Conservation (phyloP, 2,329 filamentous ascomycete species). For the Penicillium sp. region DNA sequence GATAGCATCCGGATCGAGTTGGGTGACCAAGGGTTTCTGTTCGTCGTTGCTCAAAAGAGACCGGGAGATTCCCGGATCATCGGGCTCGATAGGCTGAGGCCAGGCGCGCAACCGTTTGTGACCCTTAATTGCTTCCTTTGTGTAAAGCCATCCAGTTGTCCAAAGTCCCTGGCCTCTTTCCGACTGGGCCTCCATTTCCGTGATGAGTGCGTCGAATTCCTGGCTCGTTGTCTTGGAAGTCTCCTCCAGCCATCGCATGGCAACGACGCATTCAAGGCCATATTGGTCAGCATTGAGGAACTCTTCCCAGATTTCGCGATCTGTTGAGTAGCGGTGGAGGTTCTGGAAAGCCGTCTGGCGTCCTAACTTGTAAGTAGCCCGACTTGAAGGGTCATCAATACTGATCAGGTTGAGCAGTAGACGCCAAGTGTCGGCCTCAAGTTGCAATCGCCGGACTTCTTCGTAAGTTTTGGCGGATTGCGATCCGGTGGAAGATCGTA, state of each 20-base stretch:
- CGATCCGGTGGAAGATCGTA: conserved; percentile 22
- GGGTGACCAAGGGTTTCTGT: conserved; percentile 68
- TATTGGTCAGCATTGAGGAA: conserved; percentile 70
- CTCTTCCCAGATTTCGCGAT: conserved; percentile 63
- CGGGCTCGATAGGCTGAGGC: conserved; percentile 62
- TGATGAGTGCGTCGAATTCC: conserved; percentile 70
- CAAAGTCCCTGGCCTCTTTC: conserved; percentile 73
- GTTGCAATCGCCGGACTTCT: conserved; percentile 61
- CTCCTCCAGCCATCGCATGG: conserved; percentile 82
- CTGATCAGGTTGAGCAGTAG: conserved; percentile 72
- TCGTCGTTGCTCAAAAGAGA: conserved; percentile 56
- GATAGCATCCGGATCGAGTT: conserved; percentile 88
- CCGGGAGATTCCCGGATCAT: conserved; percentile 54
- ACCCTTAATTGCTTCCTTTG: conserved; percentile 82
- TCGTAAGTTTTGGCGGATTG: conserved; percentile 30
- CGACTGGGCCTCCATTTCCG: conserved; percentile 69
- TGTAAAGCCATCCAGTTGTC: conserved; percentile 88
- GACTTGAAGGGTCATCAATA: conserved; percentile 57
- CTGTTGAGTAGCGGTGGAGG: conserved; percentile 56
- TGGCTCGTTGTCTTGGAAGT: conserved; percentile 65
- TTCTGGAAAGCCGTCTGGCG: conserved; percentile 42
- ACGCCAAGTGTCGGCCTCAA: conserved; percentile 89
- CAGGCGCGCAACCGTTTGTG: conserved; percentile 74
- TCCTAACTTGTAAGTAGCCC: conserved; percentile 36
- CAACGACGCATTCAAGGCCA: conserved; percentile 72